A percentile compares a stretch with the other conserved stretches of the same genome.
These are phyloP conservation scores for Plasmodium vivax DNA, from an alignment of 169 alveolate genomes.

Conservation along the genomic window DNA sequence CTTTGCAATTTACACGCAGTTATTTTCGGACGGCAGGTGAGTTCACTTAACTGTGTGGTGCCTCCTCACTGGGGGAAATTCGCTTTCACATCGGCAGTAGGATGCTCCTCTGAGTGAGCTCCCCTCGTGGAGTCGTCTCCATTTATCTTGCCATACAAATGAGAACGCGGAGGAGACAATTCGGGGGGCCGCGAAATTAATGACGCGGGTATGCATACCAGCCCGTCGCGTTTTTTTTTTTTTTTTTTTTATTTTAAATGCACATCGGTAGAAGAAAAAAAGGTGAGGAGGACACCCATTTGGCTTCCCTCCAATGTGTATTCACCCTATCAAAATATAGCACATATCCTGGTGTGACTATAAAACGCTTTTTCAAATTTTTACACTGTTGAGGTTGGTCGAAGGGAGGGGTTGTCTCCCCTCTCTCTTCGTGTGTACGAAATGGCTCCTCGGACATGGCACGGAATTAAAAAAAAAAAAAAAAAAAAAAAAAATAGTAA, in stretches of 20 bases:
- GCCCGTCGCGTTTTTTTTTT: neutral
- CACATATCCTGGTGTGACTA: neutral
- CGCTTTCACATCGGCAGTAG: neutral
- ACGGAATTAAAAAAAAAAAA: neutral
- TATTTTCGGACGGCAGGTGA: neutral
- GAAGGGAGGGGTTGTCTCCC: neutral
- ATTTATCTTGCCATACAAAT: neutral
- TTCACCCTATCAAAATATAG: neutral
- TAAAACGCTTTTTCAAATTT: neutral
- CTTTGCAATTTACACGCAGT: neutral
- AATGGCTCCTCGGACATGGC: neutral
- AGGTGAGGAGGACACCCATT: neutral
- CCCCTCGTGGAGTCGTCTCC: neutral
- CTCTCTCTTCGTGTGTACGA: neutral
- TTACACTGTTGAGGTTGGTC: neutral
- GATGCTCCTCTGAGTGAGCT: neutral
- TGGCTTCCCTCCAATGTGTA: neutral
- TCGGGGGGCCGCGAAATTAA: neutral
- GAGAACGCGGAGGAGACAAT: neutral
- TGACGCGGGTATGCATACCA: neutral
- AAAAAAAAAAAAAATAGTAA: too few species aligned
- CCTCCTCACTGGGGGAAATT: neutral
- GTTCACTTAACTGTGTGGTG: neutral
- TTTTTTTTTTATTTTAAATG: neutral
- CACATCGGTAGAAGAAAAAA: neutral